Base-by-base conservation (phyloP, 345 rosid species). In the Citrus unshiu region DNA sequence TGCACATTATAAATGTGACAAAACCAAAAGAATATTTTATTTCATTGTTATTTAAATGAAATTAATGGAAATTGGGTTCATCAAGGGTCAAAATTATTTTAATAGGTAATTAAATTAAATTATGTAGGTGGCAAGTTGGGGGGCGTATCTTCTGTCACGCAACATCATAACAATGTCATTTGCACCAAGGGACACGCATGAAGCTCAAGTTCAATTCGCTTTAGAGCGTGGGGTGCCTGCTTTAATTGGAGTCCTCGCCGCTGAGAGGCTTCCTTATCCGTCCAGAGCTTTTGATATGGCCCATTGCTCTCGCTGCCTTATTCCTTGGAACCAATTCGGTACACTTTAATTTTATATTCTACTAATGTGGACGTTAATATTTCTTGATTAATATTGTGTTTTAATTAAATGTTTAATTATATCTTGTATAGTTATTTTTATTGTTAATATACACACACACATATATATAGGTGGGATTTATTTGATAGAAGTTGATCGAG, bases 181-280 rank as follows among this genome's bases (percentile, higher is more conserved):
- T 81, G 93, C 93, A 4, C 95, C 95, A 0, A 90, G 93, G 76
- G 95, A 91, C 77, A 85, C 89, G 0, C 95, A 91, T 14, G 91
- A 90, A 77, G 93, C 91, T 3, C 95, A 91, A 60, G 95, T 91
- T 7, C 95, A 90, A 56, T 91, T 91, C 32, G 95, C 95, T 0
- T 86, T 90, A 29, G 95, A 91, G 81, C 86, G 95, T 9, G 95
- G 95, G 58, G 92, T 91, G 68, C 95, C 95, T 4, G 93, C 95
- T 3, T 60, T 90, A 73, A 88, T 90, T 7, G 95, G 93, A 27
- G 82, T 90, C 60, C 74, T 91, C 1, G 89, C 92, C 14, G 86
- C 95, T 34, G 85, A 80, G 30, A 81, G 90, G 46, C 88, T 88
- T 29, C 95, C 95, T 25, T 91, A 90, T 71, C 95, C 95, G 0